These are phyloP conservation scores for Limonium bicolor DNA, from an alignment of 148 eudicot genomes.

Conservation along the genomic window DNA sequence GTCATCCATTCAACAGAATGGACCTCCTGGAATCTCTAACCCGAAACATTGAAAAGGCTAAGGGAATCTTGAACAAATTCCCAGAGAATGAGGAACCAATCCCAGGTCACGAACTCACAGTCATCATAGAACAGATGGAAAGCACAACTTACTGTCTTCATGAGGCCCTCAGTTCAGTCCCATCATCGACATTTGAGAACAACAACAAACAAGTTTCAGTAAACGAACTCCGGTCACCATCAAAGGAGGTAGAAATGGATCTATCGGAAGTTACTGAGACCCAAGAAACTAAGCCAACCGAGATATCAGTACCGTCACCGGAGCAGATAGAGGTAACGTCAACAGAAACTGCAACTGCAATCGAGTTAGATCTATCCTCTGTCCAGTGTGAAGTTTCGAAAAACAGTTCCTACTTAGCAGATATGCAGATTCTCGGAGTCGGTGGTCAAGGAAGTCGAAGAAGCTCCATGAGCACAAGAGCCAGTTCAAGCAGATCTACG, in stretches of 20 bases:
- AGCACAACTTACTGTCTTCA: background rate
- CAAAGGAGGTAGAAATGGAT: background rate
- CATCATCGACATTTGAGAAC: background rate
- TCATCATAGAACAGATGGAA: background rate
- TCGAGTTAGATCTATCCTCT: no score
- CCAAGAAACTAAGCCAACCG: background rate
- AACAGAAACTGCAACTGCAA: no score
- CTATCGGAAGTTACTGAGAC: background rate
- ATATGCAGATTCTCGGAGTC: no score
- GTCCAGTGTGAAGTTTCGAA: no score
- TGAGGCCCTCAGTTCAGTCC: background rate
- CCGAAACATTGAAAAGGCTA: background rate
- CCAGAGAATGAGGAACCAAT: background rate
- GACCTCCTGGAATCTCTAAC: background rate
- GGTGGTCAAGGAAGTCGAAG: no score
- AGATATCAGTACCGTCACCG: background rate
- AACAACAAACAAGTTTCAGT: no score
- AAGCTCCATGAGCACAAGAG: background rate
- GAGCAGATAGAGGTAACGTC: background rate
- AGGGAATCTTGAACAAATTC: background rate
- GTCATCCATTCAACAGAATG: background rate
- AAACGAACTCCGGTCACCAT: no score
- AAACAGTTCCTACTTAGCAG: no score
- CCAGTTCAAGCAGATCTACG: background rate
- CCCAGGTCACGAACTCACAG: background rate